Evolutionary conservation across 2,329 filamentous ascomycete species (phyloP), one percentile per base, ranked within the genome.

Genomic region (Penicillium sp.): DNA sequence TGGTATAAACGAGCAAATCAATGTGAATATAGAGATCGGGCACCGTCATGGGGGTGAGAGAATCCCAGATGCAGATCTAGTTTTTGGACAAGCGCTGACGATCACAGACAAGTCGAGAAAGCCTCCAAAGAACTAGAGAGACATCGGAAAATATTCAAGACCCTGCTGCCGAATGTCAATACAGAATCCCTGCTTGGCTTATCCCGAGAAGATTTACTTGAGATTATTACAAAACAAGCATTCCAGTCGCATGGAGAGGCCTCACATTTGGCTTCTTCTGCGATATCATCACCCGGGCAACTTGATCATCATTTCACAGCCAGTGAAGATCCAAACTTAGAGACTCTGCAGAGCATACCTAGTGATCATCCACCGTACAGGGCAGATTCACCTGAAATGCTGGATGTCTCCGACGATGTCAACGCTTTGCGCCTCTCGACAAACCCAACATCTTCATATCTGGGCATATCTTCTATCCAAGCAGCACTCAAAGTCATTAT

Each of bases 11-110:
- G 87, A 55, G 85, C 87, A 2, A 88, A 90, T 68, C 77, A 83
- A 47, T 92, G 88, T 67, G 84, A 83, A 62, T 92, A 92, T 69
- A 84, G 89, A 58, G 90, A 90, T 72, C 87, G 89, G 58, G 80
- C 87, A n/a, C 86, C 87, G 1, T 89, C 87, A 7, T 81, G 86
- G 72, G 90, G 88, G 85, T 86, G 24, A 27, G 83, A 68, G 85
- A n/a, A n/a, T n/a, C n/a, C n/a, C n/a, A n/a, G 82, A 16, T 18
- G 5, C 28, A 16, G 31, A 16, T 9, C 25, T 9, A 27, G 25
- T 27, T 9, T 27, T 27, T 27, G 25, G 25, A 27, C 9, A 27
- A 9, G 9, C 25, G 9, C 25, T 27, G 25, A 27, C 25, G 9
- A 27, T 27, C 9, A 27, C 9, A 27, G 25, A 27, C 25, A 27